Conservation (phyloP, 2,329 filamentous ascomycete genomes). For the Calonectria pseudoturangicola region DNA sequence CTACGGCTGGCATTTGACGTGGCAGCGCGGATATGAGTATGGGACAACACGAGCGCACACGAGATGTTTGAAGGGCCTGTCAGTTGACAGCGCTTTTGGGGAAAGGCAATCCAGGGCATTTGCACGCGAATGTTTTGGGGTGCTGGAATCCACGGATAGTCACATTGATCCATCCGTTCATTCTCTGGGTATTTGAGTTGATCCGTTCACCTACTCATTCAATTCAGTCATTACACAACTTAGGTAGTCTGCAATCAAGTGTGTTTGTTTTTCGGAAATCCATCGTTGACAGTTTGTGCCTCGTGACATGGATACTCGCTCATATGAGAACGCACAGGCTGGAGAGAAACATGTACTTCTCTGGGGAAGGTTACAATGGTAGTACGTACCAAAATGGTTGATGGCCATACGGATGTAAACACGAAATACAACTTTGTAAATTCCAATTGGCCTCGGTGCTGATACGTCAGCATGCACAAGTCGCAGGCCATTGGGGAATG, state of each 20-base stretch:
- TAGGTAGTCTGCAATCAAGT: constrained; percentile 54
- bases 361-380: not conserved
- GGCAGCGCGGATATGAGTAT: constrained; percentile 3
- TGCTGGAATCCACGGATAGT: constrained; percentile 30
- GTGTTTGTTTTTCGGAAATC: constrained; percentile 42
- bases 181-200: constrained; percentile 24
- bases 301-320: not conserved
- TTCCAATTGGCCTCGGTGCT: too few relatives aligned
- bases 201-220: constrained; percentile 40
- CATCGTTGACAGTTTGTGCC: not conserved
- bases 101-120: constrained; percentile 8
- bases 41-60: not conserved
- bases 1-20: not conserved
- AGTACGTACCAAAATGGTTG: not conserved
- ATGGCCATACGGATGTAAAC: not conserved
- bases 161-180: constrained; percentile 31
- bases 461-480: not conserved
- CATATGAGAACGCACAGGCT: not conserved
- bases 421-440: not conserved
- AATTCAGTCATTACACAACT: constrained; percentile 47
- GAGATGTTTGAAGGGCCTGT: not conserved
- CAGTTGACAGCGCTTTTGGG: not conserved
- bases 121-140: not conserved
- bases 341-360: not conserved
- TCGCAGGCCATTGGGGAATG: constrained; percentile 10